Percentiles rank a stretch among this genome's conserved stretches.
Evolutionary conservation across 192 early-diverging fungal genomes (phyloP).

Genomic region (Backusella parvicylindrica): DNA sequence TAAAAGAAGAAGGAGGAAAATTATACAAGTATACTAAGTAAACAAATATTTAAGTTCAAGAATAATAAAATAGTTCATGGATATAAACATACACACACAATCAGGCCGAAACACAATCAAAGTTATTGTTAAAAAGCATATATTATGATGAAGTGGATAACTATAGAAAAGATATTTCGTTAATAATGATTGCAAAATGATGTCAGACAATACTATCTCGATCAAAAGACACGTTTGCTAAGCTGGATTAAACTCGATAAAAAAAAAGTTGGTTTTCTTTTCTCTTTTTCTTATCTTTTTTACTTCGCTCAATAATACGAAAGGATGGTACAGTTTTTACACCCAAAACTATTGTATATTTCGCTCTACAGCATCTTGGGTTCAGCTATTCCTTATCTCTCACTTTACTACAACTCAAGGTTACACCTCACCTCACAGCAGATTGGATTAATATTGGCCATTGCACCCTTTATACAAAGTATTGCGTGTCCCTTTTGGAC

Average conservation of each 20-base stretch:
- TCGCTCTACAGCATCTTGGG: constrained; percentile 24
- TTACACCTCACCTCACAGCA: constrained; percentile 26
- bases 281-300: not conserved
- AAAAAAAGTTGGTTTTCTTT: not conserved
- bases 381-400: constrained; percentile 24
- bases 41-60: not conserved
- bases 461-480: constrained; percentile 37
- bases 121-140: not conserved
- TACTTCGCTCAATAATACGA: not conserved
- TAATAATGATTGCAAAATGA: not conserved
- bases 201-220: not conserved
- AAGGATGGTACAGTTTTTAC: constrained; percentile 8
- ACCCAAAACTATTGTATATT: constrained; percentile 29
- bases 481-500: constrained; percentile 41
- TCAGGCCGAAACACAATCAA: not conserved
- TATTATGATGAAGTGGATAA: not conserved
- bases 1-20: not conserved
- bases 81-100: not conserved
- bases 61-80: not conserved
- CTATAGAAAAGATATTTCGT: too few relatives aligned
- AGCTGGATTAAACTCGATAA: not conserved
- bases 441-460: constrained; percentile 34
- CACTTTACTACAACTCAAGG: constrained; percentile 24
- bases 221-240: not conserved
- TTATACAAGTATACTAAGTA: not conserved